These are phyloP conservation scores for Tausonia pullulans DNA, from an alignment of 1,284 basidiomycete genomes.

Conservation along the genomic window DNA sequence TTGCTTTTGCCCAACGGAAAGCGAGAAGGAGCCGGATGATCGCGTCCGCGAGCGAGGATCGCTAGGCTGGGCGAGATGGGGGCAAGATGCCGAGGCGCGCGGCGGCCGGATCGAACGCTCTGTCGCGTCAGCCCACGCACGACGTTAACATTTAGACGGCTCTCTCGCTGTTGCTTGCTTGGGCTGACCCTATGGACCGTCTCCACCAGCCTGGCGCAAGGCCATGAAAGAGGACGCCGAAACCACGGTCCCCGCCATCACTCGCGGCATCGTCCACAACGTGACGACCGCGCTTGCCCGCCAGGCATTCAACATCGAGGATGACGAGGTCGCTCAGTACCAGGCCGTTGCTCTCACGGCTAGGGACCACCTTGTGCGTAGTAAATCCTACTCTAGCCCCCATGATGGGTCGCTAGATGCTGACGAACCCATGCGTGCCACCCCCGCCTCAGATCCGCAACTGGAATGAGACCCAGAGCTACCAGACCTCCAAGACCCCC, in stretches of 20 bases:
- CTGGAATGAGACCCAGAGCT: constrained; percentile 65
- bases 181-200: no score
- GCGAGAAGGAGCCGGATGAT: no score
- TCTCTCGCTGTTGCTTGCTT: no score
- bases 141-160: no score
- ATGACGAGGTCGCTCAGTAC: constrained; percentile 64
- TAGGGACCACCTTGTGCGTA: constrained; percentile 55
- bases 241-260: constrained; percentile 45
- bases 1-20: no score
- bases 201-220: constrained; percentile 50
- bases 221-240: constrained; percentile 33
- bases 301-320: constrained; percentile 63
- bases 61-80: no score
- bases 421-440: constrained; percentile 54
- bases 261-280: constrained; percentile 66
- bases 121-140: no score
- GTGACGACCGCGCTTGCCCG: constrained; percentile 75
- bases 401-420: constrained; percentile 49
- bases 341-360: constrained; percentile 65
- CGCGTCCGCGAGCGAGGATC: no score
- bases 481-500: constrained; percentile 39
- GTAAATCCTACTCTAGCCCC: constrained; percentile 26
- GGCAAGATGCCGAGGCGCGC: no score
- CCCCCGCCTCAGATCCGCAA: constrained; percentile 32
- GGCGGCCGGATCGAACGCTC: no score